Percentiles rank a stretch among this genome's conserved stretches.
These are phyloP conservation scores for Eremochloa ophiuroides DNA, from an alignment of 176 grass and related monocot genomes.

Conservation along the genomic window DNA sequence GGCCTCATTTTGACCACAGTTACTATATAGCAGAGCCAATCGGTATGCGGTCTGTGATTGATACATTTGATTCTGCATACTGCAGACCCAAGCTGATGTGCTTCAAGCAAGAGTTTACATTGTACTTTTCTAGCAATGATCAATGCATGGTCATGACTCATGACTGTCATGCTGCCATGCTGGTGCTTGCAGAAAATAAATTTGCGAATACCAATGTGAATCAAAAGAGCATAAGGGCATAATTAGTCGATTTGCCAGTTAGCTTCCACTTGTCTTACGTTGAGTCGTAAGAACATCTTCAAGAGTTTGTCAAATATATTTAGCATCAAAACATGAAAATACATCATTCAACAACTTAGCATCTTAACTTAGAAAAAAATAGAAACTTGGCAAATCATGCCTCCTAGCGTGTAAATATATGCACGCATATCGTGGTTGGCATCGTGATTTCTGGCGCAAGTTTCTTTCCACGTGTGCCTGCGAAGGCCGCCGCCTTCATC, in stretches of 20 bases:
- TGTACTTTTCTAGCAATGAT: not conserved
- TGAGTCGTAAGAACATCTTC: not conserved
- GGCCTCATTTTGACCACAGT: conserved; percentile 28
- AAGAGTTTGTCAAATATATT: too few species aligned
- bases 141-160: not conserved
- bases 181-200: not conserved
- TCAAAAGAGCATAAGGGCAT: not conserved
- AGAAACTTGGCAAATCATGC: too few species aligned
- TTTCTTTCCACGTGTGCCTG: too few species aligned
- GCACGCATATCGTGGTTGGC: too few species aligned
- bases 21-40: conserved; percentile 24
- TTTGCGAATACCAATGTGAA: not conserved
- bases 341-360: too few species aligned
- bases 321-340: too few species aligned
- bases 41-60: not conserved
- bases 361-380: too few species aligned
- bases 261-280: not conserved
- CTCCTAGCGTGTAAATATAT: too few species aligned
- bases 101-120: not conserved
- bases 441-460: too few species aligned
- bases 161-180: too few species aligned
- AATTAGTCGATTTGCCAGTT: not conserved
- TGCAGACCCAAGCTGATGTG: not conserved
- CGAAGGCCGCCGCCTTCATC: too few species aligned
- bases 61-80: not conserved